These are phyloP conservation scores for Spergularia azorica DNA, from an alignment of 179 eudicot species.

Conservation along the genomic window DNA sequence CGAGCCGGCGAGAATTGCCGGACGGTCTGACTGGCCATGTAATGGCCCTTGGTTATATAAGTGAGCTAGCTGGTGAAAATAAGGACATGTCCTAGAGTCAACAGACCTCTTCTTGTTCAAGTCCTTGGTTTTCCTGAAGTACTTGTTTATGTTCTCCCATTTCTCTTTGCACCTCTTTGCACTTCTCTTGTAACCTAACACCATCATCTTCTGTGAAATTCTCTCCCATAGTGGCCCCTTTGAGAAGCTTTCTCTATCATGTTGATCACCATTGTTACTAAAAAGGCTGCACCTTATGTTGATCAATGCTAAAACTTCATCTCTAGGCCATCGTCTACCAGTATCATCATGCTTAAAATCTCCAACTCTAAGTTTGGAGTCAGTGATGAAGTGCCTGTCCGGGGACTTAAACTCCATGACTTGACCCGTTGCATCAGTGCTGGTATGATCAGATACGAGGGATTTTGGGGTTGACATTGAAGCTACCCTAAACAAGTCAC, in stretches of 20 bases:
- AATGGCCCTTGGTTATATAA: conserved; percentile 61
- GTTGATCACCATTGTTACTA: conserved; percentile 26
- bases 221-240: conserved; percentile 89
- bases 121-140: conserved; percentile 90
- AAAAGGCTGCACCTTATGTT: conserved; percentile 64
- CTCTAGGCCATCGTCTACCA: conserved; percentile 92
- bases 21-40: conserved; percentile 29
- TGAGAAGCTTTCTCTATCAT: conserved; percentile 21
- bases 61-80: conserved; percentile 69
- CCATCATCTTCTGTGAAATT: conserved; percentile 72
- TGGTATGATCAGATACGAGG: conserved; percentile 22
- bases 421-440: conserved; percentile 25
- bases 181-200: conserved; percentile 75
- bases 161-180: conserved; percentile 94
- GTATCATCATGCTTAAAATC: conserved; percentile 36
- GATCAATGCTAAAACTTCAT: conserved; percentile 80
- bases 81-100: conserved; percentile 93
- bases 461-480: conserved; percentile 29
- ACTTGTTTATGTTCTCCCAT: conserved; percentile 98
- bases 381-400: neutral
- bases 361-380: neutral
- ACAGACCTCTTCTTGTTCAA: conserved; percentile 78
- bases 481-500: neutral
- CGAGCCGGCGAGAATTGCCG: conserved; percentile 22
- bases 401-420: conserved; percentile 2